phyloP scores from a whole-genome alignment of 345 rosid genomes.

The Tarenaya hassleriana region DNA sequence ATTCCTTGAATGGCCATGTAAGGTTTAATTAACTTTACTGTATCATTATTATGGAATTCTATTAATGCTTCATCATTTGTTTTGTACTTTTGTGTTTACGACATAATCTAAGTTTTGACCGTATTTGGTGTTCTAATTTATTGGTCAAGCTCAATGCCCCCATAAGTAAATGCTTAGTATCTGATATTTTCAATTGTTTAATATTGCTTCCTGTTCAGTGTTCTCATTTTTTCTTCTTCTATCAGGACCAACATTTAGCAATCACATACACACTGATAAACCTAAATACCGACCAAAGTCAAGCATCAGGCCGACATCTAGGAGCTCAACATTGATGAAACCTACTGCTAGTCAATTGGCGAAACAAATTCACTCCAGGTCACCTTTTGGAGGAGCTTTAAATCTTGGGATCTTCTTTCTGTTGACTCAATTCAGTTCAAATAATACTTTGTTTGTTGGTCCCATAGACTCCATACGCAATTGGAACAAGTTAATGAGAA shows the following conservation, averaged over 20 bases:
- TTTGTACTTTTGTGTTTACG: background rate
- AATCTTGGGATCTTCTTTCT: background rate
- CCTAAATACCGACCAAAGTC: conserved; percentile 36
- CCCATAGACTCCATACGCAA: conserved; percentile 19
- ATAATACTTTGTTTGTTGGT: conserved; percentile 11
- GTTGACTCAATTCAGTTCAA: background rate
- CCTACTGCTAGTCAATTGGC: conserved; percentile 88
- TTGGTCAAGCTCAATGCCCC: background rate
- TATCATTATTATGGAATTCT: conserved; percentile 7
- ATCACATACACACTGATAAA: conserved; percentile 31
- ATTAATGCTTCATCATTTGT: background rate
- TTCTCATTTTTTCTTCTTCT: conserved; percentile 10
- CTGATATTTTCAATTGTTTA: background rate
- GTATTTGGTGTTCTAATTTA: conserved; percentile 10
- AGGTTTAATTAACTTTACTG: background rate
- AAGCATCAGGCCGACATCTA: conserved; percentile 35
- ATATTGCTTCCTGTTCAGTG: background rate
- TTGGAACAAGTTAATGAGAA: conserved; percentile 35
- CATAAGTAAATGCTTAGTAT: background rate
- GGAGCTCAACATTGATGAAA: conserved; percentile 90
- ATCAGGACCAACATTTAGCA: conserved; percentile 43
- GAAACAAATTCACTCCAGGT: conserved; percentile 72
- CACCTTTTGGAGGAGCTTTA: conserved; percentile 11
- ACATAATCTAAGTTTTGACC: background rate
- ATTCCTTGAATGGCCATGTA: too few relatives aligned